Base-by-base conservation (phyloP, 768 basidiomycete species). In the Russula emetica region DNA sequence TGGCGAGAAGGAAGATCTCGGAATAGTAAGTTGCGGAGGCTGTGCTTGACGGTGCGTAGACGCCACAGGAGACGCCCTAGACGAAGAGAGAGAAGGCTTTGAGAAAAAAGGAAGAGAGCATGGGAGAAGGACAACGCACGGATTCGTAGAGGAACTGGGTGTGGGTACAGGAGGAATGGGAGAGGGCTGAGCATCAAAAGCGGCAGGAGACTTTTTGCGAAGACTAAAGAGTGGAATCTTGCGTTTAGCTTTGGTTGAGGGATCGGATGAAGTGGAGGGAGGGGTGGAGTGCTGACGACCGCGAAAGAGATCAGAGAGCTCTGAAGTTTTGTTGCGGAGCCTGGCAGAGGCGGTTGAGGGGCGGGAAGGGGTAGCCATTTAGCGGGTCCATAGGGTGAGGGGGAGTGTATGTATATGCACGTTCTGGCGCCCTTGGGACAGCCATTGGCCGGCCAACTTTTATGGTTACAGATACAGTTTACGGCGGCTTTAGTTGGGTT, bases 211-310 rank as follows among this genome's bases (percentile, higher is more conserved):
- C 45, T 69, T 69, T 51, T 60, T 61, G 47, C 64, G 65, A 22
- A 69, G 62, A 55, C 68, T 55, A 44, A 69, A 63, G 54, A 69
- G 62, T 3, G 68, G 68, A 7, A 69, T 53, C 44, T 67, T 63
- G 38, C 68, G 66, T 36, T 67, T 69, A 11, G 63, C 13, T 22
- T 67, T 67, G 26, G 49, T 14, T 4, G 62, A 32, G 30, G 55
- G 7, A 5, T 55, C 58, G 11, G 40, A 7, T 2, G 66, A 57
- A 1, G 66, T 11, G 5, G 62, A 13, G 8, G 66, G 38, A 22
- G 8, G 9, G 28, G 67, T 44, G 14, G 67, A 34, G 9, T 59
- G 52, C 8, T 64, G 66, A 20, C 60, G 60, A 9, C 62, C 51
- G 22, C 68, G 68, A n/a, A 69, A 61, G 53, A 69, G 60, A 22